Evolutionary conservation across 2,329 filamentous ascomycete species (phyloP).

Genomic region (Helotiales sp.): DNA sequence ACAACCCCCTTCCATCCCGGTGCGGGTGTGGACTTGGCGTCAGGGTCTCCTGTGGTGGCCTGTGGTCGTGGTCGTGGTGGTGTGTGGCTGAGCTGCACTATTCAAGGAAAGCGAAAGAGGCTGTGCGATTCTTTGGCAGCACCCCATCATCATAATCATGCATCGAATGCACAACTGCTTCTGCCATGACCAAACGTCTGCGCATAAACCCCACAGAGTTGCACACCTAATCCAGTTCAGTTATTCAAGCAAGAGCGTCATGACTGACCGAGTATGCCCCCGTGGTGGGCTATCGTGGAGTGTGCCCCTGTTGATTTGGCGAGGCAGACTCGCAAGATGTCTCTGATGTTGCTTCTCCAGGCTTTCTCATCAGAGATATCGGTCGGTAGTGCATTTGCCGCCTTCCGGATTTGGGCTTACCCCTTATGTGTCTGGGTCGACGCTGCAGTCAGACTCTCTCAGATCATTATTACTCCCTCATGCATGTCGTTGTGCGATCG

Average conservation of each 20-base stretch:
- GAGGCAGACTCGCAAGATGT: conserved; percentile 20
- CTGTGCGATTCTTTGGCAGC: background rate
- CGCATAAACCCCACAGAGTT: background rate
- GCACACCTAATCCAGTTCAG: background rate
- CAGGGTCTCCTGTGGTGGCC: background rate
- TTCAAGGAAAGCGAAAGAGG: background rate
- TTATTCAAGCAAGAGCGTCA: background rate
- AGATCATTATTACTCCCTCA: no score
- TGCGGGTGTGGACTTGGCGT: background rate
- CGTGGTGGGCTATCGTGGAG: background rate
- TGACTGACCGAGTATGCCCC: background rate
- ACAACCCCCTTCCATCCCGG: background rate
- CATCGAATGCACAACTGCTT: background rate
- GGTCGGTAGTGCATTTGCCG: background rate
- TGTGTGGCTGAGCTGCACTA: no score
- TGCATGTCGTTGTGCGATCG: background rate
- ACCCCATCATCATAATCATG: background rate
- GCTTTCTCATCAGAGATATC: background rate
- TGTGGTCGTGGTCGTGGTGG: background rate
- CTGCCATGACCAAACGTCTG: background rate
- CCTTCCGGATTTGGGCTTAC: background rate
- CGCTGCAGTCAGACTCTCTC: background rate
- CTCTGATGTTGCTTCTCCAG: conserved; percentile 1
- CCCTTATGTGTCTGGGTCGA: background rate
- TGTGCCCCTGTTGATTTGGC: conserved; percentile 8